Conservation (phyloP, 306 rosid species). For the Malus orientalis region DNA sequence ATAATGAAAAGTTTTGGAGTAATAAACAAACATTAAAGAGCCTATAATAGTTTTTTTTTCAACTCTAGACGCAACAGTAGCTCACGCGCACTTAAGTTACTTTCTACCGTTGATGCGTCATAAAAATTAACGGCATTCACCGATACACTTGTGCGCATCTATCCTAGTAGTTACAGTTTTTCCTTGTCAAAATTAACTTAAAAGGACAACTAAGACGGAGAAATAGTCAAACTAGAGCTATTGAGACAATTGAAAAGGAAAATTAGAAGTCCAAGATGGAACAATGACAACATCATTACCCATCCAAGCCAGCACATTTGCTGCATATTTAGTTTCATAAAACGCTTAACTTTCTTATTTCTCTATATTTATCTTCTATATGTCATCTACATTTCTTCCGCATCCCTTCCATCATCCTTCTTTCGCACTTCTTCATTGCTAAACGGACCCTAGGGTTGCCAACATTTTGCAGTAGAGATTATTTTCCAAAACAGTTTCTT, state of each 20-base stretch:
- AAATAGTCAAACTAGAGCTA: background rate
- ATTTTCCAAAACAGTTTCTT: no score
- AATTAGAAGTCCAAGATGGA: background rate
- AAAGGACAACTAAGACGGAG: background rate
- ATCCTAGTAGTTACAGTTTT: background rate
- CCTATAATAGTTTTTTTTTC: background rate
- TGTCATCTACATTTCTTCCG: no score
- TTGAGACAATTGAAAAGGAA: background rate
- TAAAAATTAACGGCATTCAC: background rate
- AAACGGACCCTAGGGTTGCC: no score
- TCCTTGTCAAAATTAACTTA: background rate
- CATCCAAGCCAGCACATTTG: background rate
- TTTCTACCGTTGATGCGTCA: no score
- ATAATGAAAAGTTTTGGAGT: no score
- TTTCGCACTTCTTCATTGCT: no score
- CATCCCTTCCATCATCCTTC: no score
- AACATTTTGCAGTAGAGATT: no score
- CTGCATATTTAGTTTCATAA: background rate
- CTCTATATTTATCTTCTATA: no score
- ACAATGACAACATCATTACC: background rate
- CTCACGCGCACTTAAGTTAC: fast-evolving
- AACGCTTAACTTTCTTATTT: background rate
- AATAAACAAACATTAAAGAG: background rate
- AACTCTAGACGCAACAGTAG: background rate
- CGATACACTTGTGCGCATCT: background rate